Conservation (phyloP, 2,329 filamentous ascomycete species). For the Ramichloridium luteum region DNA sequence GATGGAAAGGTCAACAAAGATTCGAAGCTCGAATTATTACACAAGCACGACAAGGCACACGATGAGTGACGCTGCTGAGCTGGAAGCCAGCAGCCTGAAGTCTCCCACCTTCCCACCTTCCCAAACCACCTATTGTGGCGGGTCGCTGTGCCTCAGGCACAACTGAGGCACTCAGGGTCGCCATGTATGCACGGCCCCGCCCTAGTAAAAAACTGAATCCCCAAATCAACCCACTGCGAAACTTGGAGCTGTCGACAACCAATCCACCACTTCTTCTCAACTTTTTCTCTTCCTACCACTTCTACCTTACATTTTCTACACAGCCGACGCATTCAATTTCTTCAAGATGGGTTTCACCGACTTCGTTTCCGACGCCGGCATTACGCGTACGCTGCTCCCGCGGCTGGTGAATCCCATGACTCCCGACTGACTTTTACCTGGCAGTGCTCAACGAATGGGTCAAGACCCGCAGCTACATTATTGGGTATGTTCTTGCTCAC, state of each 20-base stretch:
- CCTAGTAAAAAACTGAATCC: not conserved
- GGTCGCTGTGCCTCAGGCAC: too few species aligned
- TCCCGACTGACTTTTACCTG: constrained; percentile 2
- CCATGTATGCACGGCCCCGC: not conserved
- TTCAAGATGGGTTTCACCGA: constrained; percentile 57
- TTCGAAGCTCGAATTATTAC: too few species aligned
- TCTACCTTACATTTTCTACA: constrained; percentile 1
- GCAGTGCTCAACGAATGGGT: constrained; percentile 61
- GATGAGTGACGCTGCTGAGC: too few species aligned
- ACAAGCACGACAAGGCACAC: too few species aligned
- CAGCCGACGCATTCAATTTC: constrained; percentile 1
- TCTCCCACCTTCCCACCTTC: too few species aligned
- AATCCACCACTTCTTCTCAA: too few species aligned
- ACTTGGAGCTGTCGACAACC: too few species aligned
- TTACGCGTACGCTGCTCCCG: constrained; percentile 39
- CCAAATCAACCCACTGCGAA: too few species aligned
- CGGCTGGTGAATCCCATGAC: not conserved
- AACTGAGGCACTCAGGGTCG: too few species aligned
- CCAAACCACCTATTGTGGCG: too few species aligned
- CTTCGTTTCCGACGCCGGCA: constrained; percentile 53
- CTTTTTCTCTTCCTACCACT: not conserved
- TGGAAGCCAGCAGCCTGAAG: too few species aligned
- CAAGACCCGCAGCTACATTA: constrained; percentile 65
- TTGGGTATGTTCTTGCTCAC: constrained; percentile 53
- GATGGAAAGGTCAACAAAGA: too few species aligned